Evolutionary conservation across 345 rosid genomes (phyloP), one percentile per base, ranked within the genome.

Genomic region (Cardamine resedifolia): DNA sequence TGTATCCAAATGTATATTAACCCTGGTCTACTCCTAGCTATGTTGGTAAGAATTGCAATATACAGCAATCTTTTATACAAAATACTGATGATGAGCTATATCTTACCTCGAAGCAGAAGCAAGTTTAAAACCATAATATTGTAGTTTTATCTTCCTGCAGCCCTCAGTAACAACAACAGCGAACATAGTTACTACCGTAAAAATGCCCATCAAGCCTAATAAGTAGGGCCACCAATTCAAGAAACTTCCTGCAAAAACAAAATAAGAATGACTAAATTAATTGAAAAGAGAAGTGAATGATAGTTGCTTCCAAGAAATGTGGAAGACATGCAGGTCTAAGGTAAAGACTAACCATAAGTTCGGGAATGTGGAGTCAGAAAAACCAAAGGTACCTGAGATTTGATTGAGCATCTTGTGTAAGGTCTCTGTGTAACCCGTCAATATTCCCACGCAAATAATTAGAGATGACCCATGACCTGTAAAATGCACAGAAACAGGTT

Each of bases 151-250:
- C 82, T 94, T 94, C 85, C 98, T 84, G 88, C 95, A 91, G 73
- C 98, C 97, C 81, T 91, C 96, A 11, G 98, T 91, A 43, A 94
- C 90, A 62, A 94, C 85, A 71, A 89, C 95, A 30, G 98, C 98
- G 87, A 88, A 85, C 98, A 94, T 91, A 26, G 98, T 91, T 62
- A 94, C 95, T 10, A 87, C 24, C 10, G 89, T 88, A 73, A 89
- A 94, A 78, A 85, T 70, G 64, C 90, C 92, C 70, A 91, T 56
- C 69, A 90, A 78, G 3, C 82, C 91, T 52, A 91, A 73, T 74
- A 84, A 58, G 64, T 87, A 93, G 3, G 89, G 98, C 93, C 81
- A 89, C 96, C 89, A 87, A 53, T 74, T 86, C 67, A 77, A 73
- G 64, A 83, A 76, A 84, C 86, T 85, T 57, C 91, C 98, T 91